Percentiles rank a stretch among this genome's conserved stretches.
Evolutionary conservation across 139 green algal species (phyloP).

Genomic region (Haematococcus sp.): DNA sequence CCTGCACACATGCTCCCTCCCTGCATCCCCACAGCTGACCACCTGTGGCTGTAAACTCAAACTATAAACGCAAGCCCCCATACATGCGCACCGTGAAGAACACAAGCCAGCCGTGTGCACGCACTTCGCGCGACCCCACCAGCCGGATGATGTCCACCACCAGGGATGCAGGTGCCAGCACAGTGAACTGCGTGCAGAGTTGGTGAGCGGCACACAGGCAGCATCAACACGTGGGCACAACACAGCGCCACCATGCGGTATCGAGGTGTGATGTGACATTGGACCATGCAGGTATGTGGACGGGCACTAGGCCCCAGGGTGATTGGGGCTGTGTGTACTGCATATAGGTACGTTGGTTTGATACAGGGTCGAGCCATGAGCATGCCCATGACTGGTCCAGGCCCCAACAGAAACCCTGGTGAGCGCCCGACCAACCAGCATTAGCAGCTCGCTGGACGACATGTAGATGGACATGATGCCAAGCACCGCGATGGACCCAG

Average conservation of each 20-base stretch:
- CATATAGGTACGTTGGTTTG: no score
- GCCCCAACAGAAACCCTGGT: no score
- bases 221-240: no score
- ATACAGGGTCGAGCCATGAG: no score
- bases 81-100: conserved; percentile 13
- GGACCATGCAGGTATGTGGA: background rate
- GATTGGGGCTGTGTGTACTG: no score
- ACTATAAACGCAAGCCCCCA: no score
- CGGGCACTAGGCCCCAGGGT: no score
- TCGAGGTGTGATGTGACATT: background rate
- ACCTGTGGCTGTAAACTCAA: no score
- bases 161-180: conserved; percentile 18
- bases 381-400: no score
- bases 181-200: conserved; percentile 13
- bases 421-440: conserved; percentile 9
- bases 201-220: background rate
- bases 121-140: background rate
- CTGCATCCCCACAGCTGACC: no score
- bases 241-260: no score
- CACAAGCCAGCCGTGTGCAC: conserved; percentile 19
- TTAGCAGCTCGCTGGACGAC: conserved; percentile 15
- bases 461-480: conserved; percentile 24
- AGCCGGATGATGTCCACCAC: conserved; percentile 25
- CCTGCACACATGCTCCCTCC: no score
- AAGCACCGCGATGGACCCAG: conserved; percentile 18